phyloP scores from a whole-genome alignment of 2,329 filamentous ascomycete species.

The Exophiala sp. region DNA sequence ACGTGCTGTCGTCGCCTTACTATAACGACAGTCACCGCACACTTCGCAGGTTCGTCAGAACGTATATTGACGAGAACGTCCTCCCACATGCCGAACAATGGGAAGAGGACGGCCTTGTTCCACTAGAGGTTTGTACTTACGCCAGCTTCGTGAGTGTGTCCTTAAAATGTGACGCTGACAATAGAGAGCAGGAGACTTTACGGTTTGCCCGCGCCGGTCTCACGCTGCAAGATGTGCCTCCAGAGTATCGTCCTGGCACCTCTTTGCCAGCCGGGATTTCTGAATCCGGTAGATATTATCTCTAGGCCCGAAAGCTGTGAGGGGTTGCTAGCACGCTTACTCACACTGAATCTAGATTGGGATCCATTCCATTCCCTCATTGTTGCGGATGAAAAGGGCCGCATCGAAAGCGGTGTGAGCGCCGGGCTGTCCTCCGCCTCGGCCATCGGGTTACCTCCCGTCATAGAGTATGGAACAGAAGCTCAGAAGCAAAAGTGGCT shows the following conservation, averaged over 20 bases:
- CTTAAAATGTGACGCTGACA: not conserved
- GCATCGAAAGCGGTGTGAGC: not conserved
- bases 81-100: not conserved
- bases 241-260: too few relatives aligned
- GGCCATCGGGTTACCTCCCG: conserved; percentile 57
- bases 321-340: too few relatives aligned
- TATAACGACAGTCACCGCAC: not conserved
- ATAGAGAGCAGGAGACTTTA: not conserved
- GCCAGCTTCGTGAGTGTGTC: not conserved
- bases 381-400: not conserved
- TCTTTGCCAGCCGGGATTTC: too few relatives aligned
- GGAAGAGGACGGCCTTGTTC: conserved; percentile 2
- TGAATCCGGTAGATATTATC: too few relatives aligned
- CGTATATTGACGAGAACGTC: not conserved
- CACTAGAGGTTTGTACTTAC: not conserved
- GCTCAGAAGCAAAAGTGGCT: conserved; percentile 59
- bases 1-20: not conserved
- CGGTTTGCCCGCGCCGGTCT: not conserved
- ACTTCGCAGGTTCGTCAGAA: not conserved
- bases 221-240: too few relatives aligned
- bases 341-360: too few relatives aligned
- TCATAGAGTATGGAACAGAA: conserved; percentile 60
- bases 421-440: conserved; percentile 39
- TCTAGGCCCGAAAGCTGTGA: too few relatives aligned
- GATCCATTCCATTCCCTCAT: too few relatives aligned